Evolutionary conservation across 2,329 filamentous ascomycete species (phyloP), one percentile per base, ranked within the genome.

Genomic region (Aureobasidium sp.): DNA sequence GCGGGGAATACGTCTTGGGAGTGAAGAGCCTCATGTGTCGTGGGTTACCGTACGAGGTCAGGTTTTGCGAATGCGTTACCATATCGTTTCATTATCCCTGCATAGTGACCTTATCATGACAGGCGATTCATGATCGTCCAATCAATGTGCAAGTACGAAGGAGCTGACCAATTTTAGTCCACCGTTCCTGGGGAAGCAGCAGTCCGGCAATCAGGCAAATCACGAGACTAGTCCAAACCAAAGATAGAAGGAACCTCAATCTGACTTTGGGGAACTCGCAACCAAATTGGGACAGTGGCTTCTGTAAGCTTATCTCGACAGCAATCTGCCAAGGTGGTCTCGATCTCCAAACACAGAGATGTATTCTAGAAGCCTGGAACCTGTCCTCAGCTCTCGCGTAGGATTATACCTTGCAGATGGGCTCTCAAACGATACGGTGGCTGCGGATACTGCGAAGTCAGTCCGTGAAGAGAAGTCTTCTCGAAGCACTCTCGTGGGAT

Each of bases 161-260:
- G 36, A 48, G 36, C 58, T 60, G 58, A 50, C 58, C 58, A 9
- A 9, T 60, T 53, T 60, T 32, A 48, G 58, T 60, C 47, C 42
- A 50, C 11, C n/a, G 44, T 52, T 50, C 48, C 58, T 60, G 37
- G 58, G 21, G 58, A 44, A 53, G 39, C 44, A 27, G 58, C 29
- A 39, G 32, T 39, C 11, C 53, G 53, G 53, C 27, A 34, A 45
- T 36, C 15, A 34, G 53, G 53, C n/a, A 57, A 36, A n/a, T 27
- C 41, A 45, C 41, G 30, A 30, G n/a, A 34, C 29, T 30, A 30
- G 37, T 42, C 27, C 15, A 42, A 32, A 42, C 50, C 36, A 41
- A 54, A 32, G 50, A 42, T 42, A 41, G 36, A 30, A 16, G 37
- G 16, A 41, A 42, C 37, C 15, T 11, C 25, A 32, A 32, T 57